Percentiles rank a stretch among this genome's conserved stretches.
Conservation (phyloP, 2,329 filamentous ascomycete species). For the Epichloe scottii region DNA sequence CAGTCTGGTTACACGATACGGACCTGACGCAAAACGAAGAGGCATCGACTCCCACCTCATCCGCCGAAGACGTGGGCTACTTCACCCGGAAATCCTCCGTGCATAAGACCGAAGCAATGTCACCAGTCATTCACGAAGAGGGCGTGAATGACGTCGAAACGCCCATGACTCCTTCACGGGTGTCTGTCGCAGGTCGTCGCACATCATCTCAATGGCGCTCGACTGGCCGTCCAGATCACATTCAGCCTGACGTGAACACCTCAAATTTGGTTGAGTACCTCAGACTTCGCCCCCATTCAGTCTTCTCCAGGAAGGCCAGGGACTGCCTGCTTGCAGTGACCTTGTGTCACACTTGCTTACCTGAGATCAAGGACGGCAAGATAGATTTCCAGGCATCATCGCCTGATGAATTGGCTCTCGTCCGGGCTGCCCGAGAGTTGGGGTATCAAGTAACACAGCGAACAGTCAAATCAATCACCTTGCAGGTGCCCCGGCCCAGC, state of each 20-base stretch:
- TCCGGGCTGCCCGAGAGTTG: constrained; percentile 73
- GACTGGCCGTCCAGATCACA: constrained; percentile 32
- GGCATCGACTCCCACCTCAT: background rate
- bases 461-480: constrained; percentile 54
- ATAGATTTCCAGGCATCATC: constrained; percentile 81
- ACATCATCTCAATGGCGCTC: constrained; percentile 40
- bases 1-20: constrained; percentile 74
- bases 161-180: constrained; percentile 18
- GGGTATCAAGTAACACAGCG: constrained; percentile 68
- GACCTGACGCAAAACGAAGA: constrained; percentile 40
- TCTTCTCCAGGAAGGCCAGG: constrained; percentile 66
- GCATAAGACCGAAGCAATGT: constrained; percentile 16
- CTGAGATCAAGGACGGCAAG: constrained; percentile 58
- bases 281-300: constrained; percentile 57
- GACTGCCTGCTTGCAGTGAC: constrained; percentile 77
- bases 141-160: constrained; percentile 11
- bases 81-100: constrained; percentile 13
- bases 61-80: background rate
- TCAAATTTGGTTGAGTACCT: constrained; percentile 69
- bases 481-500: constrained; percentile 28
- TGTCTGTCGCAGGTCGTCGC: constrained; percentile 24
- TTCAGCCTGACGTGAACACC: constrained; percentile 50
- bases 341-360: constrained; percentile 82
- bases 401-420: constrained; percentile 78
- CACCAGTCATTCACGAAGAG: constrained; percentile 20